A percentile compares a stretch with the other conserved stretches of the same genome.
phyloP scores from a whole-genome alignment of 1,139 yeast species.

The Nakaseomyces uthaithaninus region DNA sequence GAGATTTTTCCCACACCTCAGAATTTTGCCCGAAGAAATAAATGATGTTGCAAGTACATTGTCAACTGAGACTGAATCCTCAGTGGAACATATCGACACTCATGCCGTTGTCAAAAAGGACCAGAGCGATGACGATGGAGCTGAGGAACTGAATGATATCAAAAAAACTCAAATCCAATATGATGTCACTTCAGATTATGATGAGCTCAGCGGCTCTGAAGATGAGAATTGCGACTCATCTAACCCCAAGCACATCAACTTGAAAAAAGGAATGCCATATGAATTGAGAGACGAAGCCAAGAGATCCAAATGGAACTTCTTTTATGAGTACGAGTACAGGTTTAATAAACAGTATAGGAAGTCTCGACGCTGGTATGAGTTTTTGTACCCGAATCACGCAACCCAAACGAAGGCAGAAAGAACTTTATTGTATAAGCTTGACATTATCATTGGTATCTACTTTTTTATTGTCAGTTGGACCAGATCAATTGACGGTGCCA shows the following conservation, averaged over 20 bases:
- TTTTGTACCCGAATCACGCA: slow-evolving; percentile 40
- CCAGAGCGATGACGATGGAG: neutral
- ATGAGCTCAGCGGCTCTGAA: slow-evolving; percentile 3
- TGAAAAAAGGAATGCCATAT: slow-evolving; percentile 20
- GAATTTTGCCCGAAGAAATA: slow-evolving; percentile 24
- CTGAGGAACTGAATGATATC: neutral
- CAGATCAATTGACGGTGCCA: slow-evolving; percentile 54
- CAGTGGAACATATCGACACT: neutral
- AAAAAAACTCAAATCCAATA: slow-evolving; percentile 4
- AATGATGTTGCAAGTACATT: neutral
- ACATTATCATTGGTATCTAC: slow-evolving; percentile 49
- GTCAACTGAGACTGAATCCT: slow-evolving; percentile 1
- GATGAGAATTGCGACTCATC: neutral
- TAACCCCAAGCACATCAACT: neutral
- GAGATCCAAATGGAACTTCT: slow-evolving; percentile 56
- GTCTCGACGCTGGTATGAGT: slow-evolving; percentile 48
- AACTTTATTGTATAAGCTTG: slow-evolving; percentile 50
- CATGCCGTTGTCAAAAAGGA: neutral
- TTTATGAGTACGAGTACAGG: slow-evolving; percentile 58
- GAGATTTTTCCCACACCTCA: slow-evolving; percentile 21
- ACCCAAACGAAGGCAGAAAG: slow-evolving; percentile 47
- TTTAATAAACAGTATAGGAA: slow-evolving; percentile 35
- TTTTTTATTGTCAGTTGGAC: slow-evolving; percentile 63
- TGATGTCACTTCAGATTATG: neutral
- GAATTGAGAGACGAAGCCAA: slow-evolving; percentile 43